phyloP scores from a whole-genome alignment of 2,329 filamentous ascomycete genomes.

The Fusarium subtropicale region DNA sequence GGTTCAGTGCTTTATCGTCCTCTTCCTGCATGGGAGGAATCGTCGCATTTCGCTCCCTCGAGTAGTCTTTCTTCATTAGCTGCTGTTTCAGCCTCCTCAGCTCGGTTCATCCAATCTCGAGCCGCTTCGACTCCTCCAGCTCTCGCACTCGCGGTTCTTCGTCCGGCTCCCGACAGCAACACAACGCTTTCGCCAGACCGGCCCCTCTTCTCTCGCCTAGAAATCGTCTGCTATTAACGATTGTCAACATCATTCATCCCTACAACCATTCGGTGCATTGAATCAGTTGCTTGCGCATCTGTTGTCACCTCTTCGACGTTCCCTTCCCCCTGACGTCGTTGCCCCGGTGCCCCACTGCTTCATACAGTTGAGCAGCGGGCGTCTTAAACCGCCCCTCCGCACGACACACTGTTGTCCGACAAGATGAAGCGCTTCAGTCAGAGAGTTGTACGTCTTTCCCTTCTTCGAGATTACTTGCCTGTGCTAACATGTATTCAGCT shows the following conservation, averaged over 20 bases:
- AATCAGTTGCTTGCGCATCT: conserved; percentile 35
- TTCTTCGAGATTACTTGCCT: background rate
- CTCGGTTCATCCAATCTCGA: conserved; percentile 20
- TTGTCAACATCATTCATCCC: conserved; percentile 30
- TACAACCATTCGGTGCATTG: conserved; percentile 28
- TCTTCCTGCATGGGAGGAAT: conserved; percentile 41
- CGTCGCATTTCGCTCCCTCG: conserved; percentile 31
- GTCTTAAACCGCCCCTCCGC: conserved; percentile 46
- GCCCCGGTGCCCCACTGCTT: conserved; percentile 48
- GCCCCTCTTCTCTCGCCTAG: conserved; percentile 36
- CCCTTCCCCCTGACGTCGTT: conserved; percentile 50
- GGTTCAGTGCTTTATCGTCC: conserved; percentile 47
- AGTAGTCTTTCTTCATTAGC: conserved; percentile 29
- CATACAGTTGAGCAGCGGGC: conserved; percentile 44
- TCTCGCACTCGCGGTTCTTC: conserved; percentile 33
- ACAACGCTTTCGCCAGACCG: conserved; percentile 37
- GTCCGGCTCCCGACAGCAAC: conserved; percentile 37
- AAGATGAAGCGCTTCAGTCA: conserved; percentile 98
- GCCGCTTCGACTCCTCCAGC: conserved; percentile 27
- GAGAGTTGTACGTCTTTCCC: conserved; percentile 81
- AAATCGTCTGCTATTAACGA: conserved; percentile 33
- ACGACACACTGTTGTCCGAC: conserved; percentile 51
- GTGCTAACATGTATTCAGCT: conserved; percentile 68
- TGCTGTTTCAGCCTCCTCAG: conserved; percentile 34
- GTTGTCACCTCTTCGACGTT: conserved; percentile 37